Evolutionary conservation across 2,329 filamentous ascomycete genomes (phyloP), one percentile per base, ranked within the genome.

Genomic region (Paraphoma sp.): DNA sequence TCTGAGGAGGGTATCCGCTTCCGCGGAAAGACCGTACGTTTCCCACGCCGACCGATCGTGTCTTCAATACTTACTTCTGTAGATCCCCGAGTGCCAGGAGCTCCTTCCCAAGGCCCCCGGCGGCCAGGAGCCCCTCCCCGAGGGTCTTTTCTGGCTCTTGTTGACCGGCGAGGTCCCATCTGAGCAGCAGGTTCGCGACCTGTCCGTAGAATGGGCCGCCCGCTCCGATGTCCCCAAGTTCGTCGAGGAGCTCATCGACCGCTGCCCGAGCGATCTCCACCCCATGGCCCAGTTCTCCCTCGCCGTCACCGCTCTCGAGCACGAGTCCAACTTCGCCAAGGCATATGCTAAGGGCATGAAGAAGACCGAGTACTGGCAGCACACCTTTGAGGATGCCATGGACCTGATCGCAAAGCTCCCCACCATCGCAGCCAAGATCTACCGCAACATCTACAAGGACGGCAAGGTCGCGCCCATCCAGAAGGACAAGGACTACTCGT

Each of bases 391-490:
- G 88, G 95, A 99, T 84, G 95, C 93, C 62, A 98, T 99, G 94
- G 94, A 99, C 83, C 86, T 99, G 80, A 99, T 99, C 79, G 95
- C 95, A 78, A 98, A 98, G 89, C 91, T 99, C 73, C 95, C 95
- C 79, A 97, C 92, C 80, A 97, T 99, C 75, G 95, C 95, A 65
- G 86, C 95, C 64, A 92, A 93, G 84, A 99, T 99, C 87, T 99
- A 99, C 89, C 95, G 96, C 86, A 99, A 99, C 81, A 90, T 98
- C 80, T 99, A 96, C 92, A 97, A 98, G 89, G 95, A 96, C 77
- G 95, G 95, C 84, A 98, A 98, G 89, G 94, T 99, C 69, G 91
- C 92, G 59, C 80, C 93, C 53, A 87, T 97, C 79, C 89, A 98
- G 86, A 96, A 97, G 87, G 94, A 98, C 85, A 95, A 98, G 91